phyloP scores from a whole-genome alignment of 176 grass and related monocot genomes.

The Carex myosuroides region DNA sequence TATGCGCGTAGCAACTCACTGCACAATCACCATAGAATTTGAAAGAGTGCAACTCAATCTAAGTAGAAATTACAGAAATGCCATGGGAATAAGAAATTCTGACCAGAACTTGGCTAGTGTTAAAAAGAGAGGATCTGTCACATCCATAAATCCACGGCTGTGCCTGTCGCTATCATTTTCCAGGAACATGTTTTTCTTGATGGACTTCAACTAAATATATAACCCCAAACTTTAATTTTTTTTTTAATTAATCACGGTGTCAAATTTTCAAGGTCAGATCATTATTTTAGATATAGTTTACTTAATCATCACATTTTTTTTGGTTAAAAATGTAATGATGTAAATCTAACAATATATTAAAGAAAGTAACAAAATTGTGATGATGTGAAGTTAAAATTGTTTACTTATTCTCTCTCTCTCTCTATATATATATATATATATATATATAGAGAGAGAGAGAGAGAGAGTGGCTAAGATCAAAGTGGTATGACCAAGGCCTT shows the following conservation, averaged over 20 bases:
- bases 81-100: background rate
- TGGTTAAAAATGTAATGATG: no score
- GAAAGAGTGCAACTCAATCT: background rate
- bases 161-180: background rate
- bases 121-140: background rate
- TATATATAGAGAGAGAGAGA: no score
- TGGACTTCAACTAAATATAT: background rate
- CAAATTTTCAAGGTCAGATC: background rate
- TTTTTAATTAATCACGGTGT: background rate
- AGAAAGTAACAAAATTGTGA: background rate
- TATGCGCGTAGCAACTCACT: background rate
- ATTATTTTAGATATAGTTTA: background rate
- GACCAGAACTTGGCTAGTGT: background rate
- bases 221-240: background rate
- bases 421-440: no score
- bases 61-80: background rate
- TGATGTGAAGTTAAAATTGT: background rate
- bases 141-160: background rate
- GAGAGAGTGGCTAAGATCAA: no score
- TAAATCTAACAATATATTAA: no score
- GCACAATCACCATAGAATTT: background rate
- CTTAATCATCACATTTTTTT: no score
- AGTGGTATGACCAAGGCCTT: no score
- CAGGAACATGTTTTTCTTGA: background rate
- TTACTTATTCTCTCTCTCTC: background rate